Evolutionary conservation across 495 filamentous ascomycete species (phyloP), one percentile per base, ranked within the genome.

Genomic region (Xylaria cubensis): DNA sequence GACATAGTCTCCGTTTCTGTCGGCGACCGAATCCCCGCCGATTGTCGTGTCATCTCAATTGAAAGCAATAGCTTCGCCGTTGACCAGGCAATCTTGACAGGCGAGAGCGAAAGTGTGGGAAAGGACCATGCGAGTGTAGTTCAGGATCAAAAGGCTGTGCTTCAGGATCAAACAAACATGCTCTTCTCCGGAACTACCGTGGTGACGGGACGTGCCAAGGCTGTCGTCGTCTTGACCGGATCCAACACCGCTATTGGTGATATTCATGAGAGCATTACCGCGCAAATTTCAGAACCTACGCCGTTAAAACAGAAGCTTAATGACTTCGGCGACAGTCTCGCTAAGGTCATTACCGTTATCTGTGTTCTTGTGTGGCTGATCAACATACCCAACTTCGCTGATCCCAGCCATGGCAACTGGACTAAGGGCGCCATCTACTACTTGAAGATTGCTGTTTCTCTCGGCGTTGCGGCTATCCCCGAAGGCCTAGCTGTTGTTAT

Each of bases 381-480:
- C 86, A 99, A 99, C 84, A 92, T 97, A 73, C 91, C 92, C 72
- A 92, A 99, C 82, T 99, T 99, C 87, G 95, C 90, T 78, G 97
- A 99, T 78, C 93, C 93, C 26, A 89, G 92, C 65, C 95, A 97
- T 80, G 95, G 94, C 70, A 92, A 91, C 77, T 98, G 94, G 94
- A 91, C 94, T 63, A 98, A 98, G 85, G 97, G 97, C 70, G 97
- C 97, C 64, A 98, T 99, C 75, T 99, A 99, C 86, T 99, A 99
- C 82, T 88, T 99, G 73, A 99, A 99, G 88, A 99, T 99, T 81
- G 97, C 97, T 41, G 97, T 99, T 62, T 99, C 97, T 41, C 91
- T 99, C 41, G 97, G 97, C 78, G 97, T 99, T 41, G 97, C 97
- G 36, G 97, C 97, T 68, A 99, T 99, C 79, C 96, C 96, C 2